phyloP scores from a whole-genome alignment of 2,329 filamentous ascomycete species.

The Pseudocercospora fijiensis region DNA sequence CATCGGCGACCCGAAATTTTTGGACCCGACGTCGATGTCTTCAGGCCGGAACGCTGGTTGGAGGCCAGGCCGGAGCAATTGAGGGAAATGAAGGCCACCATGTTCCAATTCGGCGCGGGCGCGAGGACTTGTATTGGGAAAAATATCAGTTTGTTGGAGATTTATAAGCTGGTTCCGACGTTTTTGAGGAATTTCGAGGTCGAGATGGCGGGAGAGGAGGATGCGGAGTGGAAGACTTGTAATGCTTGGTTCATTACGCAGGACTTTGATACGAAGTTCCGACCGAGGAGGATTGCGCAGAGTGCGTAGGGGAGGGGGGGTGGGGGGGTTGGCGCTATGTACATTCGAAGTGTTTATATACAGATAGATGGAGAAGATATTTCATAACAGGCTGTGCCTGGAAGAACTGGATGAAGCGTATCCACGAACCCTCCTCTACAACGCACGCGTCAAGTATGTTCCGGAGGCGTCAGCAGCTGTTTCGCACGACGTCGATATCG shows the following conservation, averaged over 20 bases:
- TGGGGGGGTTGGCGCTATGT: neutral
- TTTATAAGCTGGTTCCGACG: constrained; percentile 55
- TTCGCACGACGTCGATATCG: constrained; percentile 40
- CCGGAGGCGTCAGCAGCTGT: constrained; percentile 13
- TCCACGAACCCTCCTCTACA: neutral
- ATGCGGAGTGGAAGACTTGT: constrained; percentile 48
- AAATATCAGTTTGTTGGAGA: constrained; percentile 50
- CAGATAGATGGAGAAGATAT: constrained; percentile 2
- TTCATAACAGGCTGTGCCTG: neutral
- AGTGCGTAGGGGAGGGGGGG: neutral
- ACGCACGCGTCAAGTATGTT: constrained; percentile 7
- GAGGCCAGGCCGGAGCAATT: constrained; percentile 56
- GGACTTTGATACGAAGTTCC: constrained; percentile 48
- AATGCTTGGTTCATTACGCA: constrained; percentile 58
- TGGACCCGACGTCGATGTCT: constrained; percentile 64
- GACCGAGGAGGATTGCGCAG: constrained; percentile 29
- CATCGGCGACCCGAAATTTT: constrained; percentile 68
- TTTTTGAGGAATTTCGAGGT: constrained; percentile 65
- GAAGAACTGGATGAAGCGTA: neutral
- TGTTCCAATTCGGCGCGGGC: constrained; percentile 73
- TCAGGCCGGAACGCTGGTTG: constrained; percentile 67
- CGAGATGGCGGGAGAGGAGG: constrained; percentile 43
- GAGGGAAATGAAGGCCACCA: constrained; percentile 66
- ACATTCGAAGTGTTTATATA: constrained; percentile 3
- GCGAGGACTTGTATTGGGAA: constrained; percentile 66